Percentiles rank a stretch among this genome's conserved stretches.
These are phyloP conservation scores for Ustilago trichophora DNA, from an alignment of 1,284 basidiomycete genomes.

Conservation along the genomic window DNA sequence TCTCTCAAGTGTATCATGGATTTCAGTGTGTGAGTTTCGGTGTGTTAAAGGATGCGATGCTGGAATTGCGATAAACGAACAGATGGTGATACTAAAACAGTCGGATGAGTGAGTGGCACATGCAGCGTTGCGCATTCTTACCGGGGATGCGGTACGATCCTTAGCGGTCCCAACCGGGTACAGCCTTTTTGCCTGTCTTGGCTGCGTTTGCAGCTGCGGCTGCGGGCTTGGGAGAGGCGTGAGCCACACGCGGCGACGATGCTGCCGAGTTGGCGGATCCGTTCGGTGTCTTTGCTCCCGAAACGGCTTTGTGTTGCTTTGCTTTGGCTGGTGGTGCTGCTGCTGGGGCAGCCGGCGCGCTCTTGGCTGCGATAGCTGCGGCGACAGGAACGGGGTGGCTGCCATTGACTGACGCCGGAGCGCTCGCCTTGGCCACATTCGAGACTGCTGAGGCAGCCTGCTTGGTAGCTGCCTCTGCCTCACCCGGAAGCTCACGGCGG, in stretches of 20 bases:
- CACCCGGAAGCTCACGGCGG: constrained; percentile 61
- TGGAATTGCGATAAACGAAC: constrained; percentile 13
- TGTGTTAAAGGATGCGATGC: too few species aligned
- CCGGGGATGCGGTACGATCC: too few species aligned
- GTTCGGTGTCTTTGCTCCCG: constrained; percentile 13
- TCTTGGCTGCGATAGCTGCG: not conserved
- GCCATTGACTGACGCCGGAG: constrained; percentile 6
- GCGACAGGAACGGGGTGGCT: constrained; percentile 2
- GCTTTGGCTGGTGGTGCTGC: constrained; percentile 1
- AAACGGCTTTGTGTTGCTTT: constrained; percentile 12
- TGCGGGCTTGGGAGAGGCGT: constrained; percentile 14
- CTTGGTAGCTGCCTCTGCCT: constrained; percentile 10
- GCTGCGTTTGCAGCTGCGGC: not conserved
- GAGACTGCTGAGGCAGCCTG: not conserved
- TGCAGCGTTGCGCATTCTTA: too few species aligned
- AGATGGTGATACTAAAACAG: not conserved
- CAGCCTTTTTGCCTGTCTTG: constrained; percentile 9
- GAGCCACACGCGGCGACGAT: constrained; percentile 19
- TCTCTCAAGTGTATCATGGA: too few species aligned
- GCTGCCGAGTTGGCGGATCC: constrained; percentile 13
- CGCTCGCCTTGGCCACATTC: not conserved
- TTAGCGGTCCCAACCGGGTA: constrained; percentile 40
- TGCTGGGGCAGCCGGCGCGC: not conserved
- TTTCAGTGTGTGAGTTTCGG: not conserved
- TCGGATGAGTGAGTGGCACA: too few species aligned